A percentile compares a stretch with the other conserved stretches of the same genome.
Evolutionary conservation across 2,329 filamentous ascomycete genomes (phyloP).

Genomic region (Apiospora saccharicola): DNA sequence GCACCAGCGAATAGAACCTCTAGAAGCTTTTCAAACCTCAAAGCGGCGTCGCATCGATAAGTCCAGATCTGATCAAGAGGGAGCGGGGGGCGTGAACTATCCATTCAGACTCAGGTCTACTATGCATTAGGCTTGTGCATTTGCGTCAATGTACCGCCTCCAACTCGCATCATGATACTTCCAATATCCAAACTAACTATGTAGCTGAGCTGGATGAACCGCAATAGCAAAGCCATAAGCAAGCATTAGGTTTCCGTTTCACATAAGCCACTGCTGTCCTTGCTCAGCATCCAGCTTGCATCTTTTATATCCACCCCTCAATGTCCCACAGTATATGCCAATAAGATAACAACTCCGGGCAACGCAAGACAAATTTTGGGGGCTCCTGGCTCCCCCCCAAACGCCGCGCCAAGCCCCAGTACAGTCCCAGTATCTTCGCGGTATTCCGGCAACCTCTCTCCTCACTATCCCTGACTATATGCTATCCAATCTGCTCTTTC

Average conservation of each 20-base stretch:
- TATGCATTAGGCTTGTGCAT: background rate
- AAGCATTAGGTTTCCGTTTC: constrained; percentile 13
- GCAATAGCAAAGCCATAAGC: background rate
- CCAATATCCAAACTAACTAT: background rate
- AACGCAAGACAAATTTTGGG: constrained; percentile 3
- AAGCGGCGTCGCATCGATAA: constrained; percentile 16
- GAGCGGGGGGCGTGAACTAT: constrained; percentile 5
- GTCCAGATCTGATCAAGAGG: constrained; percentile 9
- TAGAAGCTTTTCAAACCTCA: constrained; percentile 23
- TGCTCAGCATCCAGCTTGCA: background rate
- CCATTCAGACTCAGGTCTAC: background rate
- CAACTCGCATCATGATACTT: background rate
- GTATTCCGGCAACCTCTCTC: constrained; percentile 12
- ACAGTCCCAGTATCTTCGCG: constrained; percentile 1
- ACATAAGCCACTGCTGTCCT: background rate
- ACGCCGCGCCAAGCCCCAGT: constrained; percentile 9
- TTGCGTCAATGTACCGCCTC: background rate
- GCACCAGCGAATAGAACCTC: constrained; percentile 20
- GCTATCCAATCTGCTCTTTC: constrained; percentile 1
- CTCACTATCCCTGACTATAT: constrained; percentile 16
- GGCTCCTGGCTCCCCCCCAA: background rate
- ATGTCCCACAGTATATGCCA: constrained; percentile 5
- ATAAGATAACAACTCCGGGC: constrained; percentile 2
- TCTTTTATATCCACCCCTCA: background rate
- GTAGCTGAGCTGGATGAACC: background rate